Evolutionary conservation across 129 eudicot species (phyloP).

Genomic region (Arctium lappa): DNA sequence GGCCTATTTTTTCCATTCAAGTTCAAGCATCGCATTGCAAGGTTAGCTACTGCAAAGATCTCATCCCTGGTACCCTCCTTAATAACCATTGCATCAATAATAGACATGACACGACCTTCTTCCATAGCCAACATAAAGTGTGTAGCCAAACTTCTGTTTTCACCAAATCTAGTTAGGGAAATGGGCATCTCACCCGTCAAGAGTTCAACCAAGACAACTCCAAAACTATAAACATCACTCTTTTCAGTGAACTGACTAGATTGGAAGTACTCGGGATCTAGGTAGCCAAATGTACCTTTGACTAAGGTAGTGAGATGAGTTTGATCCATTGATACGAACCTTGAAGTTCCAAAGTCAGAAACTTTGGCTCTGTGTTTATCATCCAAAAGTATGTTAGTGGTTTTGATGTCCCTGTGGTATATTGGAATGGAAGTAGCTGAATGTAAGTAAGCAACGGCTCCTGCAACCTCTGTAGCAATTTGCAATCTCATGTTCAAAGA

Average conservation of each 20-base stretch:
- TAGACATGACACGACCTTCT: slow-evolving; percentile 11
- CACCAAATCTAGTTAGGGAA: slow-evolving; percentile 1
- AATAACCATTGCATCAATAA: slow-evolving; percentile 17
- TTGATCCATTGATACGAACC: slow-evolving; percentile 17
- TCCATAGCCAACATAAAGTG: slow-evolving; percentile 17
- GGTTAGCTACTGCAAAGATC: slow-evolving; percentile 7
- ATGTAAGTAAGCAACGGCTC: slow-evolving; percentile 20
- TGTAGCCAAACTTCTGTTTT: neutral
- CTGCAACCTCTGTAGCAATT: slow-evolving; percentile 26
- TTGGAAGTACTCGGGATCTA: slow-evolving; percentile 30
- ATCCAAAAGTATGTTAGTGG: slow-evolving; percentile 28
- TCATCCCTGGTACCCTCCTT: slow-evolving; percentile 13
- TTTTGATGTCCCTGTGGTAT: slow-evolving; percentile 30
- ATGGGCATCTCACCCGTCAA: slow-evolving; percentile 20
- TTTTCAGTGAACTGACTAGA: slow-evolving; percentile 26
- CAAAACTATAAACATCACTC: slow-evolving; percentile 28
- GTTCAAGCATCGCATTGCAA: slow-evolving; percentile 20
- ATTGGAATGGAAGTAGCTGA: slow-evolving; percentile 21
- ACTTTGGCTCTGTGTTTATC: slow-evolving; percentile 28
- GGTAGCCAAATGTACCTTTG: slow-evolving; percentile 27
- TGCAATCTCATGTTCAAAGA: slow-evolving; percentile 17
- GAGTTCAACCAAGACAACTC: slow-evolving; percentile 28
- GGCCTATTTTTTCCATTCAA: slow-evolving; percentile 18
- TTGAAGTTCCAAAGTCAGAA: slow-evolving; percentile 35
- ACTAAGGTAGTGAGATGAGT: slow-evolving; percentile 28